Conservation (phyloP, 2,329 filamentous ascomycete species). For the Mycosphaerella sp. region DNA sequence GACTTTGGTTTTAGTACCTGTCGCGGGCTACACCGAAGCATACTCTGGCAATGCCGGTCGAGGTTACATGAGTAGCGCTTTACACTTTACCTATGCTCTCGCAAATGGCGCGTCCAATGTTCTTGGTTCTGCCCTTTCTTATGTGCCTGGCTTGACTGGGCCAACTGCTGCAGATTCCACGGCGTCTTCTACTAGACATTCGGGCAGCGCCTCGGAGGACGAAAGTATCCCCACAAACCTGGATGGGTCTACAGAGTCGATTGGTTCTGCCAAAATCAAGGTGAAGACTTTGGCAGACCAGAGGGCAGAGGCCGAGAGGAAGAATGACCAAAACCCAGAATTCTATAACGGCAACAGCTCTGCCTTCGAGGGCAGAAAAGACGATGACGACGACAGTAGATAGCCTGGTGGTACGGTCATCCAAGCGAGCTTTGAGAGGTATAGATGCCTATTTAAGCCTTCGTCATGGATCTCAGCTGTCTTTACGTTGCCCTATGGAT, state of each 20-base stretch:
- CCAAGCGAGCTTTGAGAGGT: too few relatives aligned
- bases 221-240: slow-evolving; percentile 3
- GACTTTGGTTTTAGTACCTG: slow-evolving; percentile 74
- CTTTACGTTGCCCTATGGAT: too few relatives aligned
- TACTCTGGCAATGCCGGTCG: slow-evolving; percentile 42
- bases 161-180: slow-evolving; percentile 12
- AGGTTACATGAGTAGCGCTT: slow-evolving; percentile 21
- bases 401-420: too few relatives aligned
- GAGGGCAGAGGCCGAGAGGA: slow-evolving; percentile 30
- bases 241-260: slow-evolving; percentile 21
- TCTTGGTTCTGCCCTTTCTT: slow-evolving; percentile 17
- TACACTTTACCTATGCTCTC: slow-evolving; percentile 20
- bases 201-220: slow-evolving; percentile 7
- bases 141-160: slow-evolving; percentile 21
- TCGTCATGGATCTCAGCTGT: too few relatives aligned
- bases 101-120: slow-evolving; percentile 21
- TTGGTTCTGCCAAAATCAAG: slow-evolving; percentile 31
- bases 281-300: slow-evolving; percentile 46
- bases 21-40: slow-evolving; percentile 55
- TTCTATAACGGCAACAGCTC: slow-evolving; percentile 92
- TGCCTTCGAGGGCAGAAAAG: slow-evolving; percentile 46
- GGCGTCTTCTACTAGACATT: not conserved
- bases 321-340: slow-evolving; percentile 50
- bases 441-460: too few relatives aligned
- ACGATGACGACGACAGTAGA: slow-evolving; percentile 45